phyloP scores from a whole-genome alignment of 371 early-diverging fungal species.

The Syncephalastrum contaminatum region DNA sequence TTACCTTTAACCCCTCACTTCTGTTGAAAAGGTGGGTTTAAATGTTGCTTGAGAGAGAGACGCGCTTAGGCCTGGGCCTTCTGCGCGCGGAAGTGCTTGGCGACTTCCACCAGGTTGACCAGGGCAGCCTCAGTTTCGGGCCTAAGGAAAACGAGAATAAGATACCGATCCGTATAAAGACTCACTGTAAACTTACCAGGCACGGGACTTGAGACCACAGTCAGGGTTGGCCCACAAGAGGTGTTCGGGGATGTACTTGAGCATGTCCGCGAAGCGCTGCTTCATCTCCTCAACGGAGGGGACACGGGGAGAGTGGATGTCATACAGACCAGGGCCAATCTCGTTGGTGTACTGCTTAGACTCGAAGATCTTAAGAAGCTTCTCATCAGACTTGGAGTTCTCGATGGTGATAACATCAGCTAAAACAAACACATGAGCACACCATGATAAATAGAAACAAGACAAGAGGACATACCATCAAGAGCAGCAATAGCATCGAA shows the following conservation, averaged over 20 bases:
- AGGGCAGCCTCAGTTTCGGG: conserved; percentile 87
- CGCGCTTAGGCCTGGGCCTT: conserved; percentile 22
- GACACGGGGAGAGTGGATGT: conserved; percentile 96
- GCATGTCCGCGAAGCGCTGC: conserved; percentile 74
- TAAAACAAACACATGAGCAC: conserved; percentile 9
- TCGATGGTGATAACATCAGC: conserved; percentile 97
- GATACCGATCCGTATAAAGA: too few relatives aligned
- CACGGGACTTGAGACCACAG: conserved; percentile 97
- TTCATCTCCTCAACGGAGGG: conserved; percentile 89
- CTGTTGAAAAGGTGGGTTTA: conserved; percentile 24
- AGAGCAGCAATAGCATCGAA: conserved; percentile 86
- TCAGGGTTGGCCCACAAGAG: conserved; percentile 97
- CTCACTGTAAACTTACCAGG: conserved; percentile 71
- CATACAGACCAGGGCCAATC: conserved; percentile 96
- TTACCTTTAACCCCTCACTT: conserved; percentile 24
- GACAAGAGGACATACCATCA: conserved; percentile 50
- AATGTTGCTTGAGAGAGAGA: not conserved
- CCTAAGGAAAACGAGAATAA: conserved; percentile 41
- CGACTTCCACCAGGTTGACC: conserved; percentile 84
- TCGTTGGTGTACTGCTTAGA: conserved; percentile 82
- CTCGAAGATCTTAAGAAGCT: conserved; percentile 88
- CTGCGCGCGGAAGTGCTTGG: conserved; percentile 63
- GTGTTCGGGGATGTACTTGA: conserved; percentile 73
- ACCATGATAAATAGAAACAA: not conserved
- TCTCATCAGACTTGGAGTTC: conserved; percentile 94